phyloP scores from a whole-genome alignment of 31 red algal genomes.

The Asparagopsis taxiformis region DNA sequence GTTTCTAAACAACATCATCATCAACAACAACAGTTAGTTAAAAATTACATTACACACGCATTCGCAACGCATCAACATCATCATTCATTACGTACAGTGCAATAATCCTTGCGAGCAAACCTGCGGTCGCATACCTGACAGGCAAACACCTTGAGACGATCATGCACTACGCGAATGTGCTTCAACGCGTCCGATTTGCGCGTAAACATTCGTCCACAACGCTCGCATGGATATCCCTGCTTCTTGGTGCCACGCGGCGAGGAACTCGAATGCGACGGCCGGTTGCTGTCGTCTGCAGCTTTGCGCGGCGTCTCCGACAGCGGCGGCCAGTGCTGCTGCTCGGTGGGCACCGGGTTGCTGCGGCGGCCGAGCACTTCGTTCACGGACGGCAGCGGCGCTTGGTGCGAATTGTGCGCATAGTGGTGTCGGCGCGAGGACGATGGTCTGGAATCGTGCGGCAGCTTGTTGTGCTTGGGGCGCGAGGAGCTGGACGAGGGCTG shows the following conservation, averaged over 20 bases:
- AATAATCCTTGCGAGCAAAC: conserved; percentile 74
- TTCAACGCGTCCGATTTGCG: conserved; percentile 66
- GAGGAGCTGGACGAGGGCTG: not conserved
- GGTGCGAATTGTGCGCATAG: not conserved
- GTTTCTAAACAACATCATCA: conserved; percentile 29
- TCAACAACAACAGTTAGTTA: not conserved
- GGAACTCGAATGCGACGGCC: not conserved
- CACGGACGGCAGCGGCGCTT: not conserved
- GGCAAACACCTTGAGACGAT: conserved; percentile 33
- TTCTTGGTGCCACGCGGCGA: too few species aligned
- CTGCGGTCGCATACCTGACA: conserved; percentile 40
- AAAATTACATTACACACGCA: not conserved
- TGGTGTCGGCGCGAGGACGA: not conserved
- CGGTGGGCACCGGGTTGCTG: not conserved
- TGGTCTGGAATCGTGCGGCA: too few species aligned
- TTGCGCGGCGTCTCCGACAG: not conserved
- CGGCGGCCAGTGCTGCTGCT: not conserved
- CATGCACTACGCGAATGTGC: conserved; percentile 72
- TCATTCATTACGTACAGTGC: conserved; percentile 50
- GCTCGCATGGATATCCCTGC: conserved; percentile 36
- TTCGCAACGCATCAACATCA: too few species aligned
- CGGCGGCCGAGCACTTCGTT: not conserved
- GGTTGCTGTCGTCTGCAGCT: not conserved
- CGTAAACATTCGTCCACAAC: conserved; percentile 56
- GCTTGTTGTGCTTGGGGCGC: not conserved